Evolutionary conservation across 2,329 filamentous ascomycete species (phyloP).

Genomic region (Cladosporium sp.): DNA sequence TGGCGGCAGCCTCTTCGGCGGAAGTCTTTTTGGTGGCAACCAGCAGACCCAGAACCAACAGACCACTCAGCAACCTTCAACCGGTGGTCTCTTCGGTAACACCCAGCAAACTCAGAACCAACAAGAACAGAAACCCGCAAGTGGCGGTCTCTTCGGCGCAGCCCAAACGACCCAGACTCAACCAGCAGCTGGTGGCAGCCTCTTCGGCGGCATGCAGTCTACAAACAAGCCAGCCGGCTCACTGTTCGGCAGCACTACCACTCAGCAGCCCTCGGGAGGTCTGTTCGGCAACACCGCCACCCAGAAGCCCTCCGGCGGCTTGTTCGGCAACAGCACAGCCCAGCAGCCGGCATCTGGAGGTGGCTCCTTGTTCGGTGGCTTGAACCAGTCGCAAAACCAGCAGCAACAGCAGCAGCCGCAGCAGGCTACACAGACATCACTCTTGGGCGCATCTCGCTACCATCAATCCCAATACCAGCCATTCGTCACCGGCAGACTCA

Average conservation of each 20-base stretch:
- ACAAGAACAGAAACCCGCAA: constrained; percentile 29
- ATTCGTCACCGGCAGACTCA: constrained; percentile 37
- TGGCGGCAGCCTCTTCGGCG: constrained; percentile 37
- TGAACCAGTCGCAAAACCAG: constrained; percentile 31
- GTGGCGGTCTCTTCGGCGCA: constrained; percentile 25
- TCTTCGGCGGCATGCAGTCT: constrained; percentile 28
- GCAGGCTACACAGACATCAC: constrained; percentile 29
- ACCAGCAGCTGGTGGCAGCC: constrained; percentile 22
- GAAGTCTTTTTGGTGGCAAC: constrained; percentile 35
- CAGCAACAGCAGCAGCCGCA: constrained; percentile 36
- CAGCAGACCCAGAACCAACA: constrained; percentile 1
- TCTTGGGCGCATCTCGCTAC: constrained; percentile 32
- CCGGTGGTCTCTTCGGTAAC: constrained; percentile 41
- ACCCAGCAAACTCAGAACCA: constrained; percentile 32
- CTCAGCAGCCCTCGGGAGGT: background rate
- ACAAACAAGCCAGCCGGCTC: constrained; percentile 12
- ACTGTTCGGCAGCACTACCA: background rate
- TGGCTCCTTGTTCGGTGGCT: constrained; percentile 20
- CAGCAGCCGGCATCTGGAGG: constrained; percentile 17
- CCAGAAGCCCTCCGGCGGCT: constrained; percentile 24
- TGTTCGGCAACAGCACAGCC: constrained; percentile 18
- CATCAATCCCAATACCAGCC: constrained; percentile 26
- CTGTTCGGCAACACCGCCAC: constrained; percentile 35
- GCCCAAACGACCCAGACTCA: constrained; percentile 17
- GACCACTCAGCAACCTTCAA: constrained; percentile 15